Conservation (phyloP, 2,329 filamentous ascomycete species). For the Aureobasidium sp. region DNA sequence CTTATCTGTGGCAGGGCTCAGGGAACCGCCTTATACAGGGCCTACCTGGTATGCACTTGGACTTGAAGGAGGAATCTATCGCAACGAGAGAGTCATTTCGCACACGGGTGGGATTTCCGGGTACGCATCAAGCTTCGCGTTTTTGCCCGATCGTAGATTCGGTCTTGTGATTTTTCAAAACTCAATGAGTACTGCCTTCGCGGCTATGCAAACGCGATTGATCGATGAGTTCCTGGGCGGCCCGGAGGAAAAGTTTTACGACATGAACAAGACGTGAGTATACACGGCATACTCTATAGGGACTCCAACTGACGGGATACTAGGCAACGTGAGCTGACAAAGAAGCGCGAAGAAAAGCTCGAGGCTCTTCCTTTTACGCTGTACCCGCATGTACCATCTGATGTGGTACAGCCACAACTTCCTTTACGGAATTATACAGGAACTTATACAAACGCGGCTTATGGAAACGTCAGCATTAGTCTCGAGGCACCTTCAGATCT, state of each 20-base stretch:
- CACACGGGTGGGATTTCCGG: constrained; percentile 40
- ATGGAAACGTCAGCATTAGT: constrained; percentile 11
- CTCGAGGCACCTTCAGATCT: background rate
- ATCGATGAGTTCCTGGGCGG: constrained; percentile 14
- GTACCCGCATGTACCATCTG: constrained; percentile 5
- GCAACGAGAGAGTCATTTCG: constrained; percentile 35
- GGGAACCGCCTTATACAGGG: constrained; percentile 22
- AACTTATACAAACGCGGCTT: constrained; percentile 14
- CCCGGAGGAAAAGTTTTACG: constrained; percentile 2
- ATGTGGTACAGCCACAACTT: constrained; percentile 10
- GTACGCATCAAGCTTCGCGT: constrained; percentile 37
- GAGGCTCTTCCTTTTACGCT: constrained; percentile 3
- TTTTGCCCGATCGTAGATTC: constrained; percentile 38
- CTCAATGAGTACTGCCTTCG: constrained; percentile 1
- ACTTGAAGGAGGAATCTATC: constrained; percentile 33
- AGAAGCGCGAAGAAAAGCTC: background rate
- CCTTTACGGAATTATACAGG: constrained; percentile 13
- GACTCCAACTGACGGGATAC: background rate
- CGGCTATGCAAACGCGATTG: constrained; percentile 13
- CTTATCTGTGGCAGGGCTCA: background rate
- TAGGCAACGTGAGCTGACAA: background rate
- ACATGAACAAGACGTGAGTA: constrained; percentile 16
- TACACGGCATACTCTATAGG: background rate
- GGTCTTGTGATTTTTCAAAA: constrained; percentile 31
- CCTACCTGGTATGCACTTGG: constrained; percentile 36